Evolutionary conservation across 202 grass and related monocot species (phyloP), one percentile per base, ranked within the genome.

Genomic region (Schoenoplectus triqueter): DNA sequence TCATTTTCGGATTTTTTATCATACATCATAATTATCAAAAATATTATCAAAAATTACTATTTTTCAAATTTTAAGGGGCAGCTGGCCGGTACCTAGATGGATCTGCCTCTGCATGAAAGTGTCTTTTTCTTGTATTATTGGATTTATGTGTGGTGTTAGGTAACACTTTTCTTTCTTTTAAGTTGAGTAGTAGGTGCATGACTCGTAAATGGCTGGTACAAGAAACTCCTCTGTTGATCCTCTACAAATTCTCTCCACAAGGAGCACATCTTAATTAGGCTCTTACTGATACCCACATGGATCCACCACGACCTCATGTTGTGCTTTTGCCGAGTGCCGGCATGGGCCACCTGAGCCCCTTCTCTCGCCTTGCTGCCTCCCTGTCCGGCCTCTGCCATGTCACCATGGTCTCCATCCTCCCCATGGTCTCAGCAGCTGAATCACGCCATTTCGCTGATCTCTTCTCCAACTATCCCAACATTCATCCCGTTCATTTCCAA

Each of bases 261-360:
- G 41, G 4, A 0, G 31, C 61, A 46, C 7, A 31, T 31, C 31
- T 31, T 31, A 31, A 31, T 31, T 31, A 31, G 31, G 31, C 39
- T 50, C 31, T 65, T 17, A 9, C 74, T 48, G 41, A 9, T 9
- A 5, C 63, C 47, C 6, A 52, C 13, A 83, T 54, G 48, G 80
- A 55, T 68, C 66, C 80, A 68, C 3, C 20, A 22, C 54, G 40
- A 7, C 85, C 90, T 1, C 92, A 97, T 45, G 56, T 97, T 0
- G 90, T 86, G 14, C 84, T 97, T 9, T 52, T 97, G 40, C 90
- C 94, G 0, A 94, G 92, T 68, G 90, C 89, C 56, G 92, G 92
- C 52, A 97, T 97, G 90, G 94, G 90, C 9, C 92, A 97, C 82
- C 82, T 97, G 11, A 86, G 65, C 3, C 94, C 92, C 39, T 94